Evolutionary conservation across 768 basidiomycete genomes (phyloP), one percentile per base, ranked within the genome.

Genomic region (Phanerodontia chrysosporium): DNA sequence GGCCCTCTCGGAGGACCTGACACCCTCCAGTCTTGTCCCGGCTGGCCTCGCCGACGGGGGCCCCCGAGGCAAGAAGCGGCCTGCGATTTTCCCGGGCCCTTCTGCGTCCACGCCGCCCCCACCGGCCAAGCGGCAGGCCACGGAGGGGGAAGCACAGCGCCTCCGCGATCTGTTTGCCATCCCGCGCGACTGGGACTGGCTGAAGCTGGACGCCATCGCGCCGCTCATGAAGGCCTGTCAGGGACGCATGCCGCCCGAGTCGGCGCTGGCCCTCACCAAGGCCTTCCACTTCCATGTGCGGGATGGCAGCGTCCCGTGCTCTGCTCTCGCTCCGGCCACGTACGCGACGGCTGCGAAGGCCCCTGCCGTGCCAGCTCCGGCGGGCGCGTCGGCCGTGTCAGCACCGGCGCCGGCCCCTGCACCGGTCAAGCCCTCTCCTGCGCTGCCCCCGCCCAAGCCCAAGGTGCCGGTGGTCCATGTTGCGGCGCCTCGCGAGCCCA

Each of bases 391-490:
- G 14, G 6, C 21, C 21, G 25, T 25, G 42, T 35, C 54, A 16
- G 36, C n/a, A 8, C 7, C 36, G 3, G 7, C 52, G 3, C 5
- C 52, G 14, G 4, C 29, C 4, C 13, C 25, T 36, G 52, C 32
- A 13, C 21, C 21, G 7, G 22, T 39, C 7, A 18, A 18, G 24
- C 10, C 54, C 5, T 7, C 54, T 24, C 39, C n/a, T 5, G 29
- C 29, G 6, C 28, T 30, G 27, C 51, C 54, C 24, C 13, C 13
- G 21, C 18, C 54, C 14, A 55, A 55, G 42, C 36, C 54, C 5
- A 55, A 55, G 54, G 54, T 25, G 10, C 54, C 54, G 14, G 36
- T 45, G 35, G 54, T 55, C 13, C 30, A 54, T 24, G 49, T 28
- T 7, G 16, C 45, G 45, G 45, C 22, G 6, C 45, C 45, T 18